Evolutionary conservation across 2,329 filamentous ascomycete species (phyloP).

Genomic region (Phaeosphaeriaceae sp.): DNA sequence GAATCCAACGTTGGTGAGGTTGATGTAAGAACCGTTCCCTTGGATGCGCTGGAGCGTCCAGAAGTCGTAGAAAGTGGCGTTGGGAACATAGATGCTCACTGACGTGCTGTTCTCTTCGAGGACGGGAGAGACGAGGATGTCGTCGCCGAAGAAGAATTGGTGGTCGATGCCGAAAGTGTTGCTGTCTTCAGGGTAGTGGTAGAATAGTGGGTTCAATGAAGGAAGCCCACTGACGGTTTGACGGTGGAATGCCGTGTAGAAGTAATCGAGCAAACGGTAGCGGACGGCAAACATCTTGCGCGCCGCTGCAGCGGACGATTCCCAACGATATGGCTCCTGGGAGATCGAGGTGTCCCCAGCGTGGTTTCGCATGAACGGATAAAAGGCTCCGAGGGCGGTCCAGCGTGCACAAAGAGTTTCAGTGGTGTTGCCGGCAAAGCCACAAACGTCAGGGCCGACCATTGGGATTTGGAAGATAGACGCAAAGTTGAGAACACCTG

Average conservation of each 20-base stretch:
- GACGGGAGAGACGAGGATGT: constrained; percentile 64
- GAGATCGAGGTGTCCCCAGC: constrained; percentile 60
- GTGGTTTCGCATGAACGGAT: constrained; percentile 78
- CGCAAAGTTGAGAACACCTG: constrained; percentile 53
- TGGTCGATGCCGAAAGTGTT: constrained; percentile 59
- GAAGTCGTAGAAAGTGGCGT: constrained; percentile 67
- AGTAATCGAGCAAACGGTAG: constrained; percentile 76
- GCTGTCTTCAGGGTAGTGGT: constrained; percentile 67
- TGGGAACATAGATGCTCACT: constrained; percentile 63
- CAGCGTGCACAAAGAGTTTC: constrained; percentile 76
- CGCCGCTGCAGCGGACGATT: constrained; percentile 66
- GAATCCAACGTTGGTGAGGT: constrained; percentile 56
- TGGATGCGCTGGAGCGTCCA: constrained; percentile 59
- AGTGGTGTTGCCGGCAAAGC: constrained; percentile 71
- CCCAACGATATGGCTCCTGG: constrained; percentile 66
- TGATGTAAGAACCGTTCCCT: constrained; percentile 55
- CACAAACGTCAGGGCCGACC: constrained; percentile 71
- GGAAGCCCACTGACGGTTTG: constrained; percentile 69
- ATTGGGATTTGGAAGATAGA: constrained; percentile 56
- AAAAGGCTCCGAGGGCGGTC: constrained; percentile 75
- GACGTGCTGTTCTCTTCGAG: constrained; percentile 59
- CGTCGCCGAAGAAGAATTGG: constrained; percentile 66
- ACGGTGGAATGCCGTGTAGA: constrained; percentile 73
- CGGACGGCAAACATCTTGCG: constrained; percentile 72
- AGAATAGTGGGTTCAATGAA: constrained; percentile 72